Percentiles rank a stretch among this genome's conserved stretches.
These are phyloP conservation scores for Amoeboradix gromovi DNA, from an alignment of 371 early-diverging fungal genomes.

Conservation along the genomic window DNA sequence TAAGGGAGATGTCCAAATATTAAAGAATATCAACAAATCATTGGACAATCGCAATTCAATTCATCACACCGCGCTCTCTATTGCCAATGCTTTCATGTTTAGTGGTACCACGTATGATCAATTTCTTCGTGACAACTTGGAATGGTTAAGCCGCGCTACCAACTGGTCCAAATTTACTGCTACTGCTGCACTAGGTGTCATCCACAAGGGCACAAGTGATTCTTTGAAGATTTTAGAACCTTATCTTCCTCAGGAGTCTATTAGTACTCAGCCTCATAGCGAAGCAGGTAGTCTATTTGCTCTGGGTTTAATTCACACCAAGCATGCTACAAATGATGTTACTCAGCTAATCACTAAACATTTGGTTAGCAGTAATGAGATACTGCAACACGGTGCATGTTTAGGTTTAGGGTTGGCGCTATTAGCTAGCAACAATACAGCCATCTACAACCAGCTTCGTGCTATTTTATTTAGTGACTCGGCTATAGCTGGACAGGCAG, in stretches of 20 bases:
- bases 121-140: constrained; percentile 83
- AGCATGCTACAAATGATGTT: constrained; percentile 45
- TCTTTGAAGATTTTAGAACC: constrained; percentile 53
- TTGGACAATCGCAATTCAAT: constrained; percentile 68
- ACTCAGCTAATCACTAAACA: constrained; percentile 47
- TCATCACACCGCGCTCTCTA: constrained; percentile 76
- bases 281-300: constrained; percentile 96
- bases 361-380: constrained; percentile 41
- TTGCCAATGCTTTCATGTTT: constrained; percentile 92
- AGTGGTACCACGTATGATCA: constrained; percentile 94
- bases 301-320: constrained; percentile 85
- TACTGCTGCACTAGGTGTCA: constrained; percentile 91
- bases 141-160: constrained; percentile 82
- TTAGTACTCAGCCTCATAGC: constrained; percentile 47
- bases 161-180: constrained; percentile 98
- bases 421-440: constrained; percentile 71
- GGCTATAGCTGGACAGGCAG: constrained; percentile 91
- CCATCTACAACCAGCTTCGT: constrained; percentile 55
- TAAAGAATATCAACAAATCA: constrained; percentile 66
- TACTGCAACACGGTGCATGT: constrained; percentile 88
- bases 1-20: constrained; percentile 62
- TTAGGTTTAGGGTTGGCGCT: constrained; percentile 87
- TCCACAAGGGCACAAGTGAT: constrained; percentile 88
- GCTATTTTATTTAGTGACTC: constrained; percentile 60
- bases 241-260: constrained; percentile 61